Base-by-base conservation (phyloP, 2,329 filamentous ascomycete genomes). In the Epichloe bromicola region DNA sequence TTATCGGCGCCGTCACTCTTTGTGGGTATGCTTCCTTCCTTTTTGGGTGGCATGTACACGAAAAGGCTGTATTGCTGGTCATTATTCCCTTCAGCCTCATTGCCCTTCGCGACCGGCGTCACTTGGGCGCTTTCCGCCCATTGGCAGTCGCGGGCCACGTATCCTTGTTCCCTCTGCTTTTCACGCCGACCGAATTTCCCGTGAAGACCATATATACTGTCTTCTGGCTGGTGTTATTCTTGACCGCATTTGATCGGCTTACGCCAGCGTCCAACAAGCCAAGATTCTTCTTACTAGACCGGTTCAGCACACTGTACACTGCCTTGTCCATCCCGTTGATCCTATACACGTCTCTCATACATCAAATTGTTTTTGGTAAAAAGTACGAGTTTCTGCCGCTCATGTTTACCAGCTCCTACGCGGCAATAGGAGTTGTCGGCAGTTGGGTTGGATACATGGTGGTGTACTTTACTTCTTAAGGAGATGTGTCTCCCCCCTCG, bases 41-140 rank as follows among this genome's bases (percentile, higher is more conserved):
- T 10, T 97, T 97, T 60, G 91, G 93, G 51, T 98, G 91, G 89
- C 93, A 98, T 63, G 93, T 98, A 8, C 93, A 98, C 61, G 93
- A 98, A 65, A 98, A 98, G 68, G 93, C 93, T 1, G 86, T 98
- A 52, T 77, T 98, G 20, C 79, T 97, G 19, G 85, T 97, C 62
- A 89, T 98, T 57, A 86, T 97, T 46, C 93, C 93, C 0, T 97
- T 97, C 73, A 94, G 87, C 59, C 77, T 98, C 54, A 84, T 97
- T 54, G 90, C 91, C 0, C 79, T 97, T 48, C 86, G 85, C 64
- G 90, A 97, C 65, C 81, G 93, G 48, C 83, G 93, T 26, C 90
- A 95, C 63, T 82, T 97, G 34, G 85, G 88, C 53, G 91, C 91
- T 1, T 98, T 97, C 70, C 79, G 88, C 23, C 93, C 93, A 1